These are phyloP conservation scores for Lactifluus piperatus DNA, from an alignment of 768 basidiomycete species.

Conservation along the genomic window DNA sequence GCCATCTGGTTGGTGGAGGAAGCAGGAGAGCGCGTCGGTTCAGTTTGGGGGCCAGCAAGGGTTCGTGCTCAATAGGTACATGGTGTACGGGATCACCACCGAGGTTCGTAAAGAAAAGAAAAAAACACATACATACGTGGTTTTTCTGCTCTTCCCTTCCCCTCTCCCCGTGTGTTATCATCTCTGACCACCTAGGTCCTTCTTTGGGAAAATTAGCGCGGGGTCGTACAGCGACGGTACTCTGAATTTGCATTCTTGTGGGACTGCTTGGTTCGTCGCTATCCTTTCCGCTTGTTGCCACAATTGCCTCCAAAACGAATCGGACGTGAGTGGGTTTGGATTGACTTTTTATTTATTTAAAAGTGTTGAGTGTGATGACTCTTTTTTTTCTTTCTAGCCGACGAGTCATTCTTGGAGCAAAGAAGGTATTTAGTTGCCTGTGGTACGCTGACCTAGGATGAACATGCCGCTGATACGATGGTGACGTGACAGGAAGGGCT, in stretches of 20 bases:
- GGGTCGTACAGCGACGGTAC: constrained; percentile 76
- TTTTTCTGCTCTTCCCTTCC: too few relatives aligned
- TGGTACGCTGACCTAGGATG: background rate
- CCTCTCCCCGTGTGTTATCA: background rate
- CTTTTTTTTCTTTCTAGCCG: constrained; percentile 40
- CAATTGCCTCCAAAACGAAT: constrained; percentile 87
- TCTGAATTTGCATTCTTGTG: constrained; percentile 89
- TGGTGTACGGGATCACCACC: constrained; percentile 72
- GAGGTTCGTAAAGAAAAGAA: constrained; percentile 9
- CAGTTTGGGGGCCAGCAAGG: constrained; percentile 81
- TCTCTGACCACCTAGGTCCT: background rate
- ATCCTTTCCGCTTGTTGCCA: constrained; percentile 89
- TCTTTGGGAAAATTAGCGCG: constrained; percentile 32
- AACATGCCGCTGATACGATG: background rate
- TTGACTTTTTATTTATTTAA: background rate
- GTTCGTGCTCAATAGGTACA: constrained; percentile 83
- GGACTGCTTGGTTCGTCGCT: constrained; percentile 77
- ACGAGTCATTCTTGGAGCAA: constrained; percentile 87
- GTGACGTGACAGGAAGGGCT: constrained; percentile 50
- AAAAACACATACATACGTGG: too few relatives aligned
- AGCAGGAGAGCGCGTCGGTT: constrained; percentile 62
- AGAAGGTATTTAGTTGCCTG: constrained; percentile 43
- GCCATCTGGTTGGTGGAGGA: constrained; percentile 83
- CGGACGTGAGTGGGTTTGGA: constrained; percentile 51
- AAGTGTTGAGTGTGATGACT: background rate